A percentile compares a stretch with the other conserved stretches of the same genome.
Conservation (phyloP, 768 basidiomycete genomes). For the Lanmaoa rubissima region DNA sequence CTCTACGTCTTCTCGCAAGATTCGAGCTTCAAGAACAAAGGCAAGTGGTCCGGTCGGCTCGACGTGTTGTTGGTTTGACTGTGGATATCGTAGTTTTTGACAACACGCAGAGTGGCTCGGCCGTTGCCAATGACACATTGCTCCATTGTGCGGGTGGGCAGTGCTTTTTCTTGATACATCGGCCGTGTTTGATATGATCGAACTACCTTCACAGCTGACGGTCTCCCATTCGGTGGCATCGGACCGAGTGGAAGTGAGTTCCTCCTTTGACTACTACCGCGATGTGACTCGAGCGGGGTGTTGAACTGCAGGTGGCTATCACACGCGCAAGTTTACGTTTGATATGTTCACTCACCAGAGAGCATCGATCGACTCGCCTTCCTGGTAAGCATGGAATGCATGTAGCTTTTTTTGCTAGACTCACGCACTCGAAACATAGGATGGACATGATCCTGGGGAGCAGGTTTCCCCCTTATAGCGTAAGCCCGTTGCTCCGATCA, state of each 20-base stretch:
- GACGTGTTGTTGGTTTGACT: background rate
- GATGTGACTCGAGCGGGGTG: background rate
- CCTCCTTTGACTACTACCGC: background rate
- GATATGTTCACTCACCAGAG: slow-evolving; percentile 78
- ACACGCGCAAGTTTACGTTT: slow-evolving; percentile 73
- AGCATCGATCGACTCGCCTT: slow-evolving; percentile 46
- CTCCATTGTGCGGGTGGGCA: slow-evolving; percentile 56
- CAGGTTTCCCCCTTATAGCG: slow-evolving; percentile 31
- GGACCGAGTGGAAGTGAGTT: slow-evolving; percentile 70
- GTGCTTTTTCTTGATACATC: background rate
- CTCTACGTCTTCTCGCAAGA: slow-evolving; percentile 76
- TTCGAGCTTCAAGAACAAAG: slow-evolving; percentile 55
- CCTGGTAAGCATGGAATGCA: slow-evolving; percentile 25
- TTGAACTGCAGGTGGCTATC: slow-evolving; percentile 51
- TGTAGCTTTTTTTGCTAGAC: background rate
- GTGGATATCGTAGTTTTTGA: slow-evolving; percentile 49
- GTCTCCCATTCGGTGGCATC: slow-evolving; percentile 72
- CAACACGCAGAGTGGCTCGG: slow-evolving; percentile 70
- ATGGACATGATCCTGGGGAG: slow-evolving; percentile 25
- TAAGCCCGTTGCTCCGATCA: slow-evolving; percentile 1
- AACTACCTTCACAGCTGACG: slow-evolving; percentile 40
- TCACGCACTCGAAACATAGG: slow-evolving; percentile 15
- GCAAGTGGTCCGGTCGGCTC: slow-evolving; percentile 32
- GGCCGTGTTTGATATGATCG: background rate
- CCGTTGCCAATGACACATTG: slow-evolving; percentile 66